Evolutionary conservation across 176 grass and related monocot species (phyloP).

Genomic region (Phoenix roebelenii): DNA sequence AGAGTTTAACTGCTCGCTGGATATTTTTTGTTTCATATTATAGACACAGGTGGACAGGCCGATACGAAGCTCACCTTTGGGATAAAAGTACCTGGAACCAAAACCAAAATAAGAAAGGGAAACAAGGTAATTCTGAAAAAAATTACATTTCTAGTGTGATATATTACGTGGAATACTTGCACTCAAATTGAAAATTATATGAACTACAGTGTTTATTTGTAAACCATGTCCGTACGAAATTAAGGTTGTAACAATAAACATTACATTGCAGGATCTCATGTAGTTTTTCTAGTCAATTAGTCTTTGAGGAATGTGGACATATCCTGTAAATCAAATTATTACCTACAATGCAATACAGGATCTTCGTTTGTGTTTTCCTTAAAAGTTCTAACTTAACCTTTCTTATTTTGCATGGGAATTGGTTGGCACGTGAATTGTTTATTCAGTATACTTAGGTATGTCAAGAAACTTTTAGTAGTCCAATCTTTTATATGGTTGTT

Average conservation of each 20-base stretch:
- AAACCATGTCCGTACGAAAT: too few relatives aligned
- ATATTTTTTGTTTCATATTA: conserved; percentile 15
- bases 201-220: too few relatives aligned
- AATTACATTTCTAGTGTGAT: too few relatives aligned
- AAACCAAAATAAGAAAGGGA: conserved; percentile 99
- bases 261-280: too few relatives aligned
- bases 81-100: conserved; percentile 99
- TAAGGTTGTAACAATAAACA: too few relatives aligned
- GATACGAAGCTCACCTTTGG: conserved; percentile 99
- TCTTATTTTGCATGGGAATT: conserved; percentile 68
- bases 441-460: conserved; percentile 95
- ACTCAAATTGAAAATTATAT: too few relatives aligned
- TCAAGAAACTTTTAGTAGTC: neutral
- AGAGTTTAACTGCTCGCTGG: too few relatives aligned
- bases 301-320: neutral
- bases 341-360: too few relatives aligned
- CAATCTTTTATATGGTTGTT: neutral
- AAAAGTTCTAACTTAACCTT: conserved; percentile 10
- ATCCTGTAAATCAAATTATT: too few relatives aligned
- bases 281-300: neutral
- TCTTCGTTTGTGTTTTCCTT: too few relatives aligned
- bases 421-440: conserved; percentile 10
- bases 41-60: conserved; percentile 97
- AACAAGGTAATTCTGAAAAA: conserved; percentile 51
- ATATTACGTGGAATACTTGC: too few relatives aligned